Conservation (phyloP, 2,329 filamentous ascomycete species). For the Harringtonia aguacate region DNA sequence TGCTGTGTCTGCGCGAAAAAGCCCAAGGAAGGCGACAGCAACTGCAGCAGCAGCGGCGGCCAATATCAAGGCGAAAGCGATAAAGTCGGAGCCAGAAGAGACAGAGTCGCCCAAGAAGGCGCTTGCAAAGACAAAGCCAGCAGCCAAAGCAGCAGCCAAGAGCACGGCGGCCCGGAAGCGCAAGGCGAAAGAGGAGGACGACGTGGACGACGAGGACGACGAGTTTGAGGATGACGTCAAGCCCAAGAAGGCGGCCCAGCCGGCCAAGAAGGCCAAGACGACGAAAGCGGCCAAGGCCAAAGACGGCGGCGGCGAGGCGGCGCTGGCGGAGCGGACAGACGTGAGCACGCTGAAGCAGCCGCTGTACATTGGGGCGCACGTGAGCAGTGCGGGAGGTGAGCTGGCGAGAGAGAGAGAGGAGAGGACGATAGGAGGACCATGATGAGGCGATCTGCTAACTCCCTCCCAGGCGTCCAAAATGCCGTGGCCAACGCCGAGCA, state of each 20-base stretch:
- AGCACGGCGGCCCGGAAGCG: slow-evolving; percentile 5
- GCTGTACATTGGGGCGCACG: slow-evolving; percentile 86
- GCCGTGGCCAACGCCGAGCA: slow-evolving; percentile 65
- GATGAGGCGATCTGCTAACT: too few relatives aligned
- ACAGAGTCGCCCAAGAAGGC: background rate
- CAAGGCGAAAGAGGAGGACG: slow-evolving; percentile 4
- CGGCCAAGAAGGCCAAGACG: slow-evolving; percentile 33
- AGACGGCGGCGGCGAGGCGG: slow-evolving; percentile 28
- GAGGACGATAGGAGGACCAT: too few relatives aligned
- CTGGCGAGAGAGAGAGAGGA: background rate
- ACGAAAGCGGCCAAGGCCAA: slow-evolving; percentile 17
- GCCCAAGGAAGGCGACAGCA: background rate
- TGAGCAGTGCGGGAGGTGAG: slow-evolving; percentile 76
- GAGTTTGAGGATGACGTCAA: slow-evolving; percentile 13
- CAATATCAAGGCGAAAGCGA: too few relatives aligned
- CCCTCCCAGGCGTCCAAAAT: slow-evolving; percentile 68
- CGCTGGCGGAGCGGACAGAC: slow-evolving; percentile 58
- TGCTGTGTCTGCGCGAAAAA: too few relatives aligned
- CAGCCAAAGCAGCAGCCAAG: background rate
- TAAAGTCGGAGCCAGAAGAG: background rate
- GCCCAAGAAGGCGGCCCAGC: slow-evolving; percentile 1
- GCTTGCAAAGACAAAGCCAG: background rate
- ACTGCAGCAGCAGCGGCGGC: background rate
- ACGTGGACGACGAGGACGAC: slow-evolving; percentile 5
- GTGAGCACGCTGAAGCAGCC: slow-evolving; percentile 50